Percentiles rank a stretch among this genome's conserved stretches.
These are phyloP conservation scores for Acorus gramineus DNA, from an alignment of 106 monocot genomes.

Conservation along the genomic window DNA sequence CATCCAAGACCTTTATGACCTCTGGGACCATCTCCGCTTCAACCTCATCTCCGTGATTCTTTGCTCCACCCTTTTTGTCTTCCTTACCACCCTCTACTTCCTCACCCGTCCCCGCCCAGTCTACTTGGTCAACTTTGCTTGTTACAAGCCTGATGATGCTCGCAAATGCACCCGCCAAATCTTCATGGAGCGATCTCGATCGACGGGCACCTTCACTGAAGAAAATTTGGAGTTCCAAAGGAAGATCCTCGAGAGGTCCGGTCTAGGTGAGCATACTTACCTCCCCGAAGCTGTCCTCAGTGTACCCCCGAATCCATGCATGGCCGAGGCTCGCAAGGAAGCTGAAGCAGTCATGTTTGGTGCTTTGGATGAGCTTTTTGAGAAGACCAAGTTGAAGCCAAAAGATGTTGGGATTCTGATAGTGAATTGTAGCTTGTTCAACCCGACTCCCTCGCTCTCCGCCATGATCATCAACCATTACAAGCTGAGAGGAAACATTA, in stretches of 20 bases:
- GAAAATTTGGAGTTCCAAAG: constrained; percentile 19
- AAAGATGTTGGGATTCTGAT: constrained; percentile 24
- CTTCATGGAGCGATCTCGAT: constrained; percentile 6
- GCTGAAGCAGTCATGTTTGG: constrained; percentile 27
- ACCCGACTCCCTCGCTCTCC: constrained; percentile 30
- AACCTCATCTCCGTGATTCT: constrained; percentile 16
- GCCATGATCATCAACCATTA: constrained; percentile 31
- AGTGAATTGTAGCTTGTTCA: constrained; percentile 37
- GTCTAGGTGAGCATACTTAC: constrained; percentile 26
- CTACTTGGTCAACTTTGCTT: constrained; percentile 25
- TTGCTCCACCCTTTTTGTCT: constrained; percentile 9
- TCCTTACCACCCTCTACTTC: constrained; percentile 15
- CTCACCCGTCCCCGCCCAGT: constrained; percentile 10
- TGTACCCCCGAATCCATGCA: constrained; percentile 5
- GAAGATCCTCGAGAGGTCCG: constrained; percentile 24
- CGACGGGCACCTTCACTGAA: constrained; percentile 4
- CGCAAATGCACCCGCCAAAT: constrained; percentile 3
- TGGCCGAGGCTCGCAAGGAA: constrained; percentile 12
- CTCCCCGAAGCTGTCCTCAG: constrained; percentile 14
- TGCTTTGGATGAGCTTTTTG: constrained; percentile 25
- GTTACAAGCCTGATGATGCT: constrained; percentile 12
- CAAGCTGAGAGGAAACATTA: constrained; percentile 26
- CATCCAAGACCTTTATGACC: constrained; percentile 10
- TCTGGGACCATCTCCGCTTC: constrained; percentile 19
- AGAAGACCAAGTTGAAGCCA: constrained; percentile 20